Percentiles rank a stretch among this genome's conserved stretches.
Evolutionary conservation across 2,329 filamentous ascomycete species (phyloP).

Genomic region (Alternaria brassicae): DNA sequence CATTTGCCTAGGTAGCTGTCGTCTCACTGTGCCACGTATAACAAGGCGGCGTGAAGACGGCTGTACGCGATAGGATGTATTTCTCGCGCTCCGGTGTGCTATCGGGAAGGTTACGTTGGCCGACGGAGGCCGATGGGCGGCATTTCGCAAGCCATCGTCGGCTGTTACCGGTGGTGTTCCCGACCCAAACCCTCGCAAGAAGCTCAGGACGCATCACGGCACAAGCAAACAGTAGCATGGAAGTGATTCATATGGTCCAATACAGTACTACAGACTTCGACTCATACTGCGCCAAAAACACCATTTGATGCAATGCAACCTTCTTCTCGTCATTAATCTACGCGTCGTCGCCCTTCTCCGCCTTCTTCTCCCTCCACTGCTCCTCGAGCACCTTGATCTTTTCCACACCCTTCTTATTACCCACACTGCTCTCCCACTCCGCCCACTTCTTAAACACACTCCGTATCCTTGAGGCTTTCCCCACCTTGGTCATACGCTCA

Average conservation of each 20-base stretch:
- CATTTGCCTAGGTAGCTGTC: not conserved
- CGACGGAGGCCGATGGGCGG: not conserved
- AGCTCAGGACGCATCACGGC: too few relatives aligned
- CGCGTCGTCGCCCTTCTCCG: constrained; percentile 21
- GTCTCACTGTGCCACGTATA: too few relatives aligned
- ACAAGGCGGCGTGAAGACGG: not conserved
- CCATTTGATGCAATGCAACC: not conserved
- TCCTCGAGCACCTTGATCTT: constrained; percentile 73
- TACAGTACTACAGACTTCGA: not conserved
- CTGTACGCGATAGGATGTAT: too few relatives aligned
- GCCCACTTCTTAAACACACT: constrained; percentile 93
- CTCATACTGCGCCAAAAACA: constrained; percentile 1
- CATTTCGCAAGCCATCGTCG: not conserved
- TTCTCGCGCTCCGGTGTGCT: too few relatives aligned
- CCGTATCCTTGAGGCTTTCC: constrained; percentile 84
- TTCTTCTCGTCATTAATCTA: not conserved
- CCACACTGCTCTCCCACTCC: constrained; percentile 78
- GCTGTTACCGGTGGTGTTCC: not conserved
- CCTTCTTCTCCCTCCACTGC: constrained; percentile 68
- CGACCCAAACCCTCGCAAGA: not conserved
- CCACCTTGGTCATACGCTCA: constrained; percentile 71
- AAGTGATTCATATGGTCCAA: not conserved
- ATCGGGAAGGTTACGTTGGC: not conserved
- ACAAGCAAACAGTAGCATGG: not conserved
- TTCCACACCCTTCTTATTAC: constrained; percentile 73